phyloP scores from a whole-genome alignment of 257 asterid species.

The Petunia axillaris region DNA sequence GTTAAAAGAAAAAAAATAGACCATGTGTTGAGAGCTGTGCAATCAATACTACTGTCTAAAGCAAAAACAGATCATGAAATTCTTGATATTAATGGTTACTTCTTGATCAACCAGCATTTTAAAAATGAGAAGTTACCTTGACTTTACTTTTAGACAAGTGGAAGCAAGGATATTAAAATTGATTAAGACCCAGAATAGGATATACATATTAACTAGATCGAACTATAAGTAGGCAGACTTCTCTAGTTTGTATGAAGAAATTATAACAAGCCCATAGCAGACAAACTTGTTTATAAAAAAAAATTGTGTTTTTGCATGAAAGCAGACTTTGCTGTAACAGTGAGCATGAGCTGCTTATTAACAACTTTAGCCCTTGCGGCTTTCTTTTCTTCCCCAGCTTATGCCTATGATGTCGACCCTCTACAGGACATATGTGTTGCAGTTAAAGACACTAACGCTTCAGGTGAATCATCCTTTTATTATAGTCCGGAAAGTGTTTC shows the following conservation, averaged over 20 bases:
- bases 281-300: too few species aligned
- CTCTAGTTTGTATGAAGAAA: background rate
- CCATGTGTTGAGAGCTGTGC: too few species aligned
- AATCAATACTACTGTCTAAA: too few species aligned
- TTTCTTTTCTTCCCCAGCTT: background rate
- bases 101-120: background rate
- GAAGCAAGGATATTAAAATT: too few species aligned
- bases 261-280: background rate
- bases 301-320: too few species aligned
- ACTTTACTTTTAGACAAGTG: background rate
- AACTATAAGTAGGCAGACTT: background rate
- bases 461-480: too few species aligned
- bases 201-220: too few species aligned
- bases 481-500: too few species aligned
- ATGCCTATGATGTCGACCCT: background rate
- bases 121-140: background rate
- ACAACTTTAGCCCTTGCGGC: background rate
- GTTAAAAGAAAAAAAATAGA: too few species aligned
- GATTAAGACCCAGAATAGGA: too few species aligned
- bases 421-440: background rate
- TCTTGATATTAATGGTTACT: too few species aligned
- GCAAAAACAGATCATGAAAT: too few species aligned
- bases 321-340: background rate
- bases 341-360: background rate
- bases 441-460: background rate